Conservation (phyloP, 805 yeast species). For the Nadsonia fulvescens region DNA sequence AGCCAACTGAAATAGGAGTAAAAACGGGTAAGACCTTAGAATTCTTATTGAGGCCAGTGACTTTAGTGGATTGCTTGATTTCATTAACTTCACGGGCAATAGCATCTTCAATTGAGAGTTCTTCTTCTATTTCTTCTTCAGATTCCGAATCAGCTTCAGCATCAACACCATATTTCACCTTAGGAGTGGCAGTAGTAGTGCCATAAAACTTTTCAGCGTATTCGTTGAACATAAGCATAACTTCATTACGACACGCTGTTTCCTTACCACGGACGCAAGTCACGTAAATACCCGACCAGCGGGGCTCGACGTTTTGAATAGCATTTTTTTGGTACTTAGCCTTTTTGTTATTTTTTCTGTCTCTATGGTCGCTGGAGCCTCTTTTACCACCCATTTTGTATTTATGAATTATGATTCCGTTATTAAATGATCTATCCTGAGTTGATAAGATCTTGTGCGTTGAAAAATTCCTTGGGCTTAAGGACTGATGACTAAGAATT, state of each 20-base stretch:
- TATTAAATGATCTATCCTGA: too few species aligned
- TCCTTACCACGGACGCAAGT: constrained; percentile 78
- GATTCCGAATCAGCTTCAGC: constrained; percentile 23
- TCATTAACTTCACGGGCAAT: constrained; percentile 46
- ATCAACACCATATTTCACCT: constrained; percentile 12
- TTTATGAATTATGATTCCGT: constrained; percentile 1
- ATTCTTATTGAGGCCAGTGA: constrained; percentile 11
- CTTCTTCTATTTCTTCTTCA: constrained; percentile 24
- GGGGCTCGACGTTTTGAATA: constrained; percentile 43
- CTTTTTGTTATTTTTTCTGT: constrained; percentile 6
- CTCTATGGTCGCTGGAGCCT: constrained; percentile 3
- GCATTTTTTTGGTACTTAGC: constrained; percentile 4
- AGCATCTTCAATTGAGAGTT: constrained; percentile 55
- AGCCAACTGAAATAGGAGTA: constrained; percentile 14
- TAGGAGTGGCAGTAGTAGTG: neutral
- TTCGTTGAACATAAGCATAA: constrained; percentile 40
- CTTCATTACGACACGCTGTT: constrained; percentile 55
- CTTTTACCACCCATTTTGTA: constrained; percentile 3
- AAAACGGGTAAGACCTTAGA: too few species aligned
- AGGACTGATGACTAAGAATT: too few species aligned
- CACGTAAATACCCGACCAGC: constrained; percentile 73
- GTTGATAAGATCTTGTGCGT: too few species aligned
- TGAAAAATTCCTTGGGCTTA: too few species aligned
- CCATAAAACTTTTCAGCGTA: constrained; percentile 7
- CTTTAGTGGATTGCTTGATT: constrained; percentile 25